A percentile compares a stretch with the other conserved stretches of the same genome.
phyloP scores from a whole-genome alignment of 495 filamentous ascomycete species.

The Xanthoparmelia taractica region DNA sequence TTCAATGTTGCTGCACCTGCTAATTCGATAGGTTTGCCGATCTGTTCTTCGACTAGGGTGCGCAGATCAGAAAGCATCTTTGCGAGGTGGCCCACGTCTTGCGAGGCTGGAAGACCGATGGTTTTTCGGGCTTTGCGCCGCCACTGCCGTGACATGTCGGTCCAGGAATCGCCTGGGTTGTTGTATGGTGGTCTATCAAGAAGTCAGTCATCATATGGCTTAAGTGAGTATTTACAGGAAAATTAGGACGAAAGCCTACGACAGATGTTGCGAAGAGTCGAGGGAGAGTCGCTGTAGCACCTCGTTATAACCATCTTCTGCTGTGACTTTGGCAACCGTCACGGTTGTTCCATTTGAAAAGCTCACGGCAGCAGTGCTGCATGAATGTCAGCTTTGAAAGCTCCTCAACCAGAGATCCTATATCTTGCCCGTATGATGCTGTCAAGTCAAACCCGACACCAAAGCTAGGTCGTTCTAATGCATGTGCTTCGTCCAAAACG shows the following conservation, averaged over 20 bases:
- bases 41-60: background rate
- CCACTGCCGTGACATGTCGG: conserved; percentile 13
- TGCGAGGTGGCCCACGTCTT: conserved; percentile 15
- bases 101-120: conserved; percentile 16
- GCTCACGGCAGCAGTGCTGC: conserved; percentile 15
- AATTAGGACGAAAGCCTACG: conserved; percentile 1
- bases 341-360: conserved; percentile 13
- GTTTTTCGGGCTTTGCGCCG: conserved; percentile 16
- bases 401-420: background rate
- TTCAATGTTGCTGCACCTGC: conserved; percentile 13
- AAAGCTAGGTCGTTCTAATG: too few species aligned
- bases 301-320: conserved; percentile 6
- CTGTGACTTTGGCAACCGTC: conserved; percentile 11
- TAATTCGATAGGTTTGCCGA: background rate
- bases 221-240: too few species aligned
- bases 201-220: too few species aligned
- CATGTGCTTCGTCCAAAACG: too few species aligned
- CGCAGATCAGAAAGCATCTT: conserved; percentile 7
- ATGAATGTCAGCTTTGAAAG: background rate
- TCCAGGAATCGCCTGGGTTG: conserved; percentile 3
- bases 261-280: conserved; percentile 13
- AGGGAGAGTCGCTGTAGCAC: conserved; percentile 17
- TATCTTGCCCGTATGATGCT: conserved; percentile 18
- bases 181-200: conserved; percentile 19
- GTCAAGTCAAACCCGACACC: conserved; percentile 18